Evolutionary conservation across 2,329 filamentous ascomycete species (phyloP), one percentile per base, ranked within the genome.

Genomic region (Pseudocercospora cruenta): DNA sequence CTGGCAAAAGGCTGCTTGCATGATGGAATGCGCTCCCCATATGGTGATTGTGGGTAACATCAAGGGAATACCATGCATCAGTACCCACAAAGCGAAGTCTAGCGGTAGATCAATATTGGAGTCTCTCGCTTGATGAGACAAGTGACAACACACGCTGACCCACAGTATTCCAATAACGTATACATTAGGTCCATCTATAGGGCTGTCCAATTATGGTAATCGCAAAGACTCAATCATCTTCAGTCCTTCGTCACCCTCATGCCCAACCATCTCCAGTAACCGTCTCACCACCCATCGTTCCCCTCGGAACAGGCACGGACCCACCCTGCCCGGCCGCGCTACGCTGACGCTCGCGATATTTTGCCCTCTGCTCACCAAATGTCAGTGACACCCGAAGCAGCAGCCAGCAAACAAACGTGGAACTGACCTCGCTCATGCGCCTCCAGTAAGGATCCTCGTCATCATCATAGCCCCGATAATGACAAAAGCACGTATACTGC

Each of bases 401-500:
- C 21, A 10, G n/a, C 2, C 19, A 51, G 3, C 24, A 24, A n/a
- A 16, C 47, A 39, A 2, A 39, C 12, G 1, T 21, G 4, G 3
- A 14, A 58, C 55, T 4, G 1, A 39, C 55, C 63, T 68, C 61
- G 31, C 60, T 64, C 60, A 45, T 58, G n/a, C 60, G 57, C 39
- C 60, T 64, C 57, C 61, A 67, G 31, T 67, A 60, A 21, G 66
- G 68, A 63, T 70, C 68, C 45, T 71, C 68, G 33, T 71, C 70
- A 51, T 71, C 68, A 49, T 71, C 66, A 57, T 70, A 71, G 7
- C 64, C 70, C 33, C 67, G 61, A 58, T 74, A 74, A 58, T 70
- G 69, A 64, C 71, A 73, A 33, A 74, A 70, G 61, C 73, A 75
- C 12, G 70, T 74, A 63, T 72, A 75, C 58, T 69, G 64, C 68